phyloP scores from a whole-genome alignment of 2,329 filamentous ascomycete genomes.

The Botrytis galanthina region DNA sequence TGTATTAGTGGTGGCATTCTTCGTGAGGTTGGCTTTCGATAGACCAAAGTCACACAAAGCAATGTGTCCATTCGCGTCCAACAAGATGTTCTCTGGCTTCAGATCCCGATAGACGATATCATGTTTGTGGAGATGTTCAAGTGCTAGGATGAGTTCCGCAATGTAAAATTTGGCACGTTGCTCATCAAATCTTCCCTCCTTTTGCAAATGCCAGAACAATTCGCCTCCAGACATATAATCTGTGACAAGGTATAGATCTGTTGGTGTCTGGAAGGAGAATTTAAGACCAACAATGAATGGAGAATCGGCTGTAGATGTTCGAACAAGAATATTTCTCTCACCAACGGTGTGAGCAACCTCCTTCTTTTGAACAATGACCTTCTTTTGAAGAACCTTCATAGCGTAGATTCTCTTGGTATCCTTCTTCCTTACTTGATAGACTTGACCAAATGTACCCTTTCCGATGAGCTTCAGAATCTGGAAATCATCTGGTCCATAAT shows the following conservation, averaged over 20 bases:
- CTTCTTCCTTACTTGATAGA: conserved; percentile 97
- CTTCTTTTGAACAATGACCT: conserved; percentile 99
- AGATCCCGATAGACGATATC: conserved; percentile 97
- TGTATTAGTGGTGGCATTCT: conserved; percentile 97
- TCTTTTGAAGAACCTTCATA: conserved; percentile 99
- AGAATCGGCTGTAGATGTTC: conserved; percentile 92
- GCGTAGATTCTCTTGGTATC: conserved; percentile 95
- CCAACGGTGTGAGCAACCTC: conserved; percentile 96
- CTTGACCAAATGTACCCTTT: conserved; percentile 97
- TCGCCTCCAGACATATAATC: conserved; percentile 99
- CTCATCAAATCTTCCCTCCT: conserved; percentile 93
- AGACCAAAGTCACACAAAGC: conserved; percentile 96
- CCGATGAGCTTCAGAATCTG: conserved; percentile 94
- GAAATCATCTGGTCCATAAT: conserved; percentile 93
- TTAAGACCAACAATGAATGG: conserved; percentile 98
- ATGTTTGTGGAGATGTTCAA: conserved; percentile 93
- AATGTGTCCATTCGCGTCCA: conserved; percentile 97
- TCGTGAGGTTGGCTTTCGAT: conserved; percentile 94
- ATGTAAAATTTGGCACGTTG: conserved; percentile 98
- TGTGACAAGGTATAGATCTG: conserved; percentile 95
- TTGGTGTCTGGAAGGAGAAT: conserved; percentile 97
- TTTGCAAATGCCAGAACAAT: conserved; percentile 97
- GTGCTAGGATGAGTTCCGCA: conserved; percentile 90
- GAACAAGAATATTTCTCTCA: conserved; percentile 94
- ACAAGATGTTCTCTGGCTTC: conserved; percentile 95